Conservation (phyloP, 192 early-diverging fungal species). For the Phycomyces nitens region DNA sequence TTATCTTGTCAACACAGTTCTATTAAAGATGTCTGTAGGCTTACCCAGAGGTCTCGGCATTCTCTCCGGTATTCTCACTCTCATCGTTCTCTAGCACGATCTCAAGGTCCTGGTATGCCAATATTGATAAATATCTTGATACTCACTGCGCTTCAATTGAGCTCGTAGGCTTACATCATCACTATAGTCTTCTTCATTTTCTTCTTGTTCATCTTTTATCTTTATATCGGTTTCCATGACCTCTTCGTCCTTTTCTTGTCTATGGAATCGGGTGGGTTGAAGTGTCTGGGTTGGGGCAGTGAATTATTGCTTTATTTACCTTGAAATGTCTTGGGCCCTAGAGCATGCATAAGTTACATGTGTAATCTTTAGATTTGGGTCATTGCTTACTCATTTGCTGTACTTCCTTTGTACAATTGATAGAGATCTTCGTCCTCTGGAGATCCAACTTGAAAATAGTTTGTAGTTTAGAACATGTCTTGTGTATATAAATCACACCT, state of each 20-base stretch:
- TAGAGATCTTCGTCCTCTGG: slow-evolving; percentile 15
- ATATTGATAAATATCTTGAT: slow-evolving; percentile 13
- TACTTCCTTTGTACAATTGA: slow-evolving; percentile 9
- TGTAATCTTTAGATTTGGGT: too few relatives aligned
- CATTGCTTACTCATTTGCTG: background rate
- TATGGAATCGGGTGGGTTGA: background rate
- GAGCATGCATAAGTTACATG: too few relatives aligned
- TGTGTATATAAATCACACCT: background rate
- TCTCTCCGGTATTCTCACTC: slow-evolving; percentile 24
- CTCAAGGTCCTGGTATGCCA: slow-evolving; percentile 58
- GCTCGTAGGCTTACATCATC: slow-evolving; percentile 52
- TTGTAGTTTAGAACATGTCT: background rate
- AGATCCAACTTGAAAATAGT: background rate
- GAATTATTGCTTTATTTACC: background rate
- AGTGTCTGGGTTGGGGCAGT: background rate
- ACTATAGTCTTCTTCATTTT: slow-evolving; percentile 54
- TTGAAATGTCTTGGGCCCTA: background rate
- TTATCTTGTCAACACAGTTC: background rate
- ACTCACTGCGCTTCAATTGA: too few relatives aligned
- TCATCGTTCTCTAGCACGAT: slow-evolving; percentile 65
- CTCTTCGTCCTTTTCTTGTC: slow-evolving; percentile 28
- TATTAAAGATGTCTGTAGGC: background rate
- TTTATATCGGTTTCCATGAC: slow-evolving; percentile 16
- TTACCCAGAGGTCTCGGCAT: slow-evolving; percentile 7
- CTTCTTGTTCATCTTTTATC: slow-evolving; percentile 49